Conservation (phyloP, 2,329 filamentous ascomycete species). For the Stemphylium lycopersici region DNA sequence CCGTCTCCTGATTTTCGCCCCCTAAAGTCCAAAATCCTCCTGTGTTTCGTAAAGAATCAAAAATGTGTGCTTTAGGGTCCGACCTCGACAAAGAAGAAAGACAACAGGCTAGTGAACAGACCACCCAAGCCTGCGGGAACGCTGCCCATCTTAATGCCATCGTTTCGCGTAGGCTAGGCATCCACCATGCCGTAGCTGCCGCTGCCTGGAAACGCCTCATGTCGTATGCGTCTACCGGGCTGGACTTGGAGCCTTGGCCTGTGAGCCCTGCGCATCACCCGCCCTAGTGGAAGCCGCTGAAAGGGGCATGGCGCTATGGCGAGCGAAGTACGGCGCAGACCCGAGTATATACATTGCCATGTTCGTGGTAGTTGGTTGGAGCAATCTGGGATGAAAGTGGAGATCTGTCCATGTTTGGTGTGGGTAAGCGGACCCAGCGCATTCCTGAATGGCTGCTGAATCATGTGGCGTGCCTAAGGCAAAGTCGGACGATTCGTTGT, state of each 20-base stretch:
- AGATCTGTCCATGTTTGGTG: background rate
- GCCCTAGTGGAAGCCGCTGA: background rate
- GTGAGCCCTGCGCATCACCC: background rate
- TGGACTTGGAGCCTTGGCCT: conserved; percentile 8
- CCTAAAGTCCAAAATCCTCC: background rate
- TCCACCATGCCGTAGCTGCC: background rate
- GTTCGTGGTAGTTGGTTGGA: background rate
- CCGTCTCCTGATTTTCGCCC: background rate
- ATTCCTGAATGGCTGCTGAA: conserved; percentile 6
- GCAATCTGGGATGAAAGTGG: background rate
- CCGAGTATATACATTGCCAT: background rate
- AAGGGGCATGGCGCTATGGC: conserved; percentile 1
- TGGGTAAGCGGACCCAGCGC: conserved; percentile 3
- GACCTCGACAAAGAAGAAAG: background rate
- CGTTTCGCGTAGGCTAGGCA: background rate
- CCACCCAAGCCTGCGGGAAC: background rate
- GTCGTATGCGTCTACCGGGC: conserved; percentile 5
- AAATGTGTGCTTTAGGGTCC: background rate
- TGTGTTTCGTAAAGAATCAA: background rate
- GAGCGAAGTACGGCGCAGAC: background rate
- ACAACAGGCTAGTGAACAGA: background rate
- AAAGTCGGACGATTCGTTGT: background rate
- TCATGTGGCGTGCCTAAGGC: background rate
- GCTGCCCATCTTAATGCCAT: conserved; percentile 2
- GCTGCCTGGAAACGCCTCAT: conserved; percentile 2